Evolutionary conservation across 169 alveolate species (phyloP).

Genomic region (Eimeria acervulina): DNA sequence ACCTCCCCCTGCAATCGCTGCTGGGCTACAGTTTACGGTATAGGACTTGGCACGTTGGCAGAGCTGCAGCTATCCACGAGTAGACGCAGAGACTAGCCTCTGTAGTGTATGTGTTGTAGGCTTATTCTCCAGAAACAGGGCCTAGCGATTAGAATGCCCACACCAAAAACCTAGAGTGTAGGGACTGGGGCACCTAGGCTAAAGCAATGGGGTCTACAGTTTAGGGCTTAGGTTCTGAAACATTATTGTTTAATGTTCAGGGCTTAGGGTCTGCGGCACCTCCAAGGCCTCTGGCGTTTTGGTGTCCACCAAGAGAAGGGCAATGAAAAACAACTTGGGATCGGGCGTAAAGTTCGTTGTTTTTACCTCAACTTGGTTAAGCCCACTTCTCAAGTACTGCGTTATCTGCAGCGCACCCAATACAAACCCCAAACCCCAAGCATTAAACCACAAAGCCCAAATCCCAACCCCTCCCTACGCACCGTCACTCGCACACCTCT

Average conservation of each 20-base stretch:
- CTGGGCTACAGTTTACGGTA: not conserved
- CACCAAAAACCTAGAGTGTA: no score
- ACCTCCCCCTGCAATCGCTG: not conserved
- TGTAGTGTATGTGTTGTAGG: not conserved
- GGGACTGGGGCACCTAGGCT: not conserved
- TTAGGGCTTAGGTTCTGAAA: not conserved
- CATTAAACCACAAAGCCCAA: constrained; percentile 13
- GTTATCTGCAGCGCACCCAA: not conserved
- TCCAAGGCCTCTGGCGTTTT: constrained; percentile 87
- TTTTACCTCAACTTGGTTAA: not conserved
- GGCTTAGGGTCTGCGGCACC: not conserved
- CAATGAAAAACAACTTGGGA: not conserved
- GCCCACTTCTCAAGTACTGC: not conserved
- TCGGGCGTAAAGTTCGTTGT: constrained; percentile 23
- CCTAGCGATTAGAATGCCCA: no score
- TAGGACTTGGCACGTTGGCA: not conserved
- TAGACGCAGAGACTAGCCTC: not conserved
- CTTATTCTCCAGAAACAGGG: no score
- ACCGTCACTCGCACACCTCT: not conserved
- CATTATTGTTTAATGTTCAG: not conserved
- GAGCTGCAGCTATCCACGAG: not conserved
- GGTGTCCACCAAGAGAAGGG: constrained; percentile 87
- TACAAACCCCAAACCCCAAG: not conserved
- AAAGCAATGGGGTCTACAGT: not conserved
- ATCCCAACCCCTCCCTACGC: not conserved